phyloP scores from a whole-genome alignment of 257 asterid species.

The Verbascum thapsus region DNA sequence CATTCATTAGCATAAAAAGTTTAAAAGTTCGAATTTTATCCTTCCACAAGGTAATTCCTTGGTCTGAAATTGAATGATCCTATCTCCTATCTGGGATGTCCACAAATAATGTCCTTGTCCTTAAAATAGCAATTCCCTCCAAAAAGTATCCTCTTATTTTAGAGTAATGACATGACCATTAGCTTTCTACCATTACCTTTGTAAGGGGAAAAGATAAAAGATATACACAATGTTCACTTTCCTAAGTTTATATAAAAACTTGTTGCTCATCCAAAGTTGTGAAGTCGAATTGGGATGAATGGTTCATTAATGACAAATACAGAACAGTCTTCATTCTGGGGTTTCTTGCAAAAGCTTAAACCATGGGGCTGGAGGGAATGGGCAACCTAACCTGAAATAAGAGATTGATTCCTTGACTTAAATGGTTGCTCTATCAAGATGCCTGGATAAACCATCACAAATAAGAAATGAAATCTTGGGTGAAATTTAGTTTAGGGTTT shows the following conservation, averaged over 20 bases:
- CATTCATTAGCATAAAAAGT: too few relatives aligned
- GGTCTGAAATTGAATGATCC: conserved; percentile 5
- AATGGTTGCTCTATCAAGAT: too few relatives aligned
- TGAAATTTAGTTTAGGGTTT: too few relatives aligned
- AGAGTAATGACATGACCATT: neutral
- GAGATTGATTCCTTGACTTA: too few relatives aligned
- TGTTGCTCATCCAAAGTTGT: neutral
- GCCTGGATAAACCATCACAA: too few relatives aligned
- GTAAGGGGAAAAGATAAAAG: neutral
- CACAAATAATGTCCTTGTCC: neutral
- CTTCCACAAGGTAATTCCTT: too few relatives aligned
- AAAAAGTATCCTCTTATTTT: neutral
- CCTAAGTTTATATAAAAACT: neutral
- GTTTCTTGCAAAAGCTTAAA: neutral
- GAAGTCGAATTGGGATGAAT: neutral
- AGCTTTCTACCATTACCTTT: neutral
- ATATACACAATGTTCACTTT: neutral
- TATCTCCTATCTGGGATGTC: neutral
- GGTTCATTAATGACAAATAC: neutral
- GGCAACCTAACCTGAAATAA: neutral
- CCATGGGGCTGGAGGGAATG: conserved; percentile 3
- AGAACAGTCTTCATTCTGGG: neutral
- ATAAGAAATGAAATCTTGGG: too few relatives aligned
- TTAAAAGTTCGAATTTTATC: too few relatives aligned
- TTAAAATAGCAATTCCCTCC: neutral